Percentiles rank a stretch among this genome's conserved stretches.
phyloP scores from a whole-genome alignment of 495 filamentous ascomycete genomes.

The Poronia punctata region DNA sequence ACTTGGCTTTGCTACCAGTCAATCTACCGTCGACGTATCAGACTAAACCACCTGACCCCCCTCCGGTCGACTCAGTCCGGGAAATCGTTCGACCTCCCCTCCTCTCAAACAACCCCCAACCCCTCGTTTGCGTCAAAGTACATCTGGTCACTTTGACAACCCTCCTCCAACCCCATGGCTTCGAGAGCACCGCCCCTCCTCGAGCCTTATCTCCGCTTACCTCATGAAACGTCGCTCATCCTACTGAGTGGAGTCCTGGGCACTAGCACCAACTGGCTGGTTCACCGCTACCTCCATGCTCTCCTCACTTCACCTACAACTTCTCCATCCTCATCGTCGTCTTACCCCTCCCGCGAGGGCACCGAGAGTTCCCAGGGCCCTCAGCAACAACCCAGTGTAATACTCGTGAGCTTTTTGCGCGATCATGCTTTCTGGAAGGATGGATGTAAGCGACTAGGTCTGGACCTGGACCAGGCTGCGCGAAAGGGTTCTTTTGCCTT shows the following conservation, averaged over 20 bases:
- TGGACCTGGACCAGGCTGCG: conserved; percentile 59
- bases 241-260: conserved; percentile 68
- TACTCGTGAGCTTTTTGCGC: conserved; percentile 75
- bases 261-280: conserved; percentile 68
- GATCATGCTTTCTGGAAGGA: conserved; percentile 70
- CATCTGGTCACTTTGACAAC: conserved; percentile 1
- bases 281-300: conserved; percentile 56
- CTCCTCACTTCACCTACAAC: conserved; percentile 35
- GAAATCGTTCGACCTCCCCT: too few relatives aligned
- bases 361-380: conserved; percentile 7
- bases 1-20: too few relatives aligned
- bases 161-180: conserved; percentile 19
- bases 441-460: conserved; percentile 53
- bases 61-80: too few relatives aligned
- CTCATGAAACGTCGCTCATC: conserved; percentile 48
- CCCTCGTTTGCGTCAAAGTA: too few relatives aligned
- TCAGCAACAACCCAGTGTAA: conserved; percentile 39
- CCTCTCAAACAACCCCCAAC: background rate
- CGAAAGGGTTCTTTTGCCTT: conserved; percentile 56
- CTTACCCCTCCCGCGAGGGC: background rate
- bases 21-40: too few relatives aligned
- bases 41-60: too few relatives aligned
- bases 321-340: background rate
- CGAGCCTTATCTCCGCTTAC: conserved; percentile 51
- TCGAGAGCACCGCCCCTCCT: conserved; percentile 57